phyloP scores from a whole-genome alignment of 1,139 yeast species.

The Suzukiozyma palmioleophila region DNA sequence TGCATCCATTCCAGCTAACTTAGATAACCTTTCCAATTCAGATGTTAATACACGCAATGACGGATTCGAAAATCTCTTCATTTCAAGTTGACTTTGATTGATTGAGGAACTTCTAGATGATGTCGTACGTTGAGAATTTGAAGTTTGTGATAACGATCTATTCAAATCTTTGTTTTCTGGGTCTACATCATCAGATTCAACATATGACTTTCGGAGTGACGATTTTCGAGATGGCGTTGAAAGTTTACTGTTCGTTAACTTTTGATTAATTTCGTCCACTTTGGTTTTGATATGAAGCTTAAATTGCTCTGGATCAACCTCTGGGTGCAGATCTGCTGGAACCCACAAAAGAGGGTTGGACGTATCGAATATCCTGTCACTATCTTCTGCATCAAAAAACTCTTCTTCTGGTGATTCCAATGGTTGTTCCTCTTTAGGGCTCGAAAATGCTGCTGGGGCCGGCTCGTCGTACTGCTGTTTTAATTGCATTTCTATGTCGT shows the following conservation, averaged over 20 bases:
- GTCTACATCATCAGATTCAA: not conserved
- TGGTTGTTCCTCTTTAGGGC: not conserved
- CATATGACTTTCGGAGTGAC: conserved; percentile 16
- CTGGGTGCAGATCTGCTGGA: conserved; percentile 92
- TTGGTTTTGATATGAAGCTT: conserved; percentile 76
- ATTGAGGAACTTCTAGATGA: conserved; percentile 1
- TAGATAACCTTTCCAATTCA: conserved; percentile 62
- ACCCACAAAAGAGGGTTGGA: conserved; percentile 67
- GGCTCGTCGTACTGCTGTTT: conserved; percentile 10
- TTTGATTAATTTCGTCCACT: conserved; percentile 66
- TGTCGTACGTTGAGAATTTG: not conserved
- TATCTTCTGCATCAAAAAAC: conserved; percentile 22
- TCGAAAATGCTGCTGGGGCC: not conserved
- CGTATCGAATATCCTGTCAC: conserved; percentile 23
- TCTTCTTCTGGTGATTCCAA: conserved; percentile 6
- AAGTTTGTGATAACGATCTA: not conserved
- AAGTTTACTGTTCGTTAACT: conserved; percentile 17
- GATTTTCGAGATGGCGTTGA: conserved; percentile 14
- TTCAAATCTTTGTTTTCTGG: conserved; percentile 2
- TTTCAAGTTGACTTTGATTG: conserved; percentile 9
- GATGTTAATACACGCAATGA: conserved; percentile 63
- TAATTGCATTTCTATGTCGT: conserved; percentile 31
- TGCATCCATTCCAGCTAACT: conserved; percentile 68
- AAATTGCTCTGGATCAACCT: conserved; percentile 88
- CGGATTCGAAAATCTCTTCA: conserved; percentile 37